These are phyloP conservation scores for Closterium sp. DNA, from an alignment of 139 green algal species.

Conservation along the genomic window DNA sequence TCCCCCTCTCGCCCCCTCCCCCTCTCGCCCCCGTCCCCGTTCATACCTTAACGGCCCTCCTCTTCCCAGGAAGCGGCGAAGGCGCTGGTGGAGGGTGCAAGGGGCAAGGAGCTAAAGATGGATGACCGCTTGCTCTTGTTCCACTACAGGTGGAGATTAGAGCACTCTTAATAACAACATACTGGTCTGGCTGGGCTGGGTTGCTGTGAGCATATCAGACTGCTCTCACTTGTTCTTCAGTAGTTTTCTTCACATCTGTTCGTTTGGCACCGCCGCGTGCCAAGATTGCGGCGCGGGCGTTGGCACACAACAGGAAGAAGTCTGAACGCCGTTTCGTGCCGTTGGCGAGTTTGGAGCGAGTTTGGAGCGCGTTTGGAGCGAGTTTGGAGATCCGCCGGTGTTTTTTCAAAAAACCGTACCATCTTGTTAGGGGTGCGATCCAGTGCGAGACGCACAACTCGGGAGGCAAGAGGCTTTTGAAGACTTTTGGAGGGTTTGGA, in stretches of 20 bases:
- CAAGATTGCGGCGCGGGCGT: neutral
- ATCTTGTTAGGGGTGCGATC: no score
- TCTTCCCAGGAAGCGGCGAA: conserved; percentile 22
- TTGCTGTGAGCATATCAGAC: neutral
- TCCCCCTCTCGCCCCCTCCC: neutral
- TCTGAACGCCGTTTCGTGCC: no score
- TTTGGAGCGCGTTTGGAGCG: no score
- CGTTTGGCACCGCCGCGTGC: no score
- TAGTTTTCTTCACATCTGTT: no score
- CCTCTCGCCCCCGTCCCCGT: neutral
- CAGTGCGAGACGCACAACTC: no score
- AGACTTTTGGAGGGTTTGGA: no score
- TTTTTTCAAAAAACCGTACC: no score
- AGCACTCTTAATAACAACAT: neutral
- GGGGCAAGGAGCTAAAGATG: conserved; percentile 17
- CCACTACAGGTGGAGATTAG: conserved; percentile 24
- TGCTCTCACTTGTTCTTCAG: neutral
- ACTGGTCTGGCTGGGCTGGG: neutral
- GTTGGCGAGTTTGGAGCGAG: no score
- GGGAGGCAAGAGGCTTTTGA: no score
- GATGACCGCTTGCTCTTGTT: conserved; percentile 20
- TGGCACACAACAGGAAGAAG: neutral
- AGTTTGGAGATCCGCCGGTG: no score
- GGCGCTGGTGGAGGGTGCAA: conserved; percentile 13
- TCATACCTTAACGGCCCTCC: neutral